Conservation (phyloP, 495 filamentous ascomycete genomes). For the Cladorrhinum samala region DNA sequence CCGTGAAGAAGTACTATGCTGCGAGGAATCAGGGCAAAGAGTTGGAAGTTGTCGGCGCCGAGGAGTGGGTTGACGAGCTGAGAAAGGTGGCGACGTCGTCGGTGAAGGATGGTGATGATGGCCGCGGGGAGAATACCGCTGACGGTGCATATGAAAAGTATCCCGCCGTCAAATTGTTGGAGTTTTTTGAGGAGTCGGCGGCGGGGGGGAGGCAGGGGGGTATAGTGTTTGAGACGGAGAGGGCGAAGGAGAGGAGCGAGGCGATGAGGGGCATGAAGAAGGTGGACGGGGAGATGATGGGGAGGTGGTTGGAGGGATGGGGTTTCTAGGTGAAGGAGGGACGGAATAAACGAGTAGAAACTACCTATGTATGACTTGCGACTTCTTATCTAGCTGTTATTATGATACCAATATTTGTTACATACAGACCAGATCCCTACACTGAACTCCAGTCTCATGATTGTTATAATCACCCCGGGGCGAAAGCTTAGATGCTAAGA, state of each 20-base stretch:
- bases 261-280: background rate
- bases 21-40: background rate
- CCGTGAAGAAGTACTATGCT: background rate
- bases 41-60: background rate
- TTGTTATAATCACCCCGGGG: no score
- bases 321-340: no score
- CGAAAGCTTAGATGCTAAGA: no score
- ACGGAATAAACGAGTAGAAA: no score
- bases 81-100: background rate
- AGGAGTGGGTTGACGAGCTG: background rate
- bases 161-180: constrained; percentile 1
- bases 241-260: background rate
- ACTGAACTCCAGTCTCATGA: no score
- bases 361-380: no score
- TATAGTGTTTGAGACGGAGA: background rate
- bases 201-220: background rate
- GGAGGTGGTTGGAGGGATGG: background rate
- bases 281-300: constrained; percentile 1
- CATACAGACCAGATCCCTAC: no score
- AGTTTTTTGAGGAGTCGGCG: constrained; percentile 3
- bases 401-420: no score
- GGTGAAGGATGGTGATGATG: no score
- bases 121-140: no score
- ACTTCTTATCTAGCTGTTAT: no score
- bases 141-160: no score